These are phyloP conservation scores for Chytriomyces sp. DNA, from an alignment of 192 early-diverging fungal genomes.

Conservation along the genomic window DNA sequence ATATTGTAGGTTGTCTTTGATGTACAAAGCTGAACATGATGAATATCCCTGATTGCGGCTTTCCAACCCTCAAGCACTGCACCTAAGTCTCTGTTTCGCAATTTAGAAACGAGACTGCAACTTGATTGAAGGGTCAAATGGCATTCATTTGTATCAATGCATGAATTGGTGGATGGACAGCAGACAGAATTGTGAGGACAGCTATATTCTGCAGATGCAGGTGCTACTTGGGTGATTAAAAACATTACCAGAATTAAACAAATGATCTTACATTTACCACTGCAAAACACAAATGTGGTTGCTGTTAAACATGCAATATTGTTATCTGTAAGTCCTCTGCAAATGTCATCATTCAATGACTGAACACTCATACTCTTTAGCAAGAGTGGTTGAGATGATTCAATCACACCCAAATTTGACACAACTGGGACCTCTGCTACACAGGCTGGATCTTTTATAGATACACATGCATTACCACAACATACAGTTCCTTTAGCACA, in stretches of 20 bases:
- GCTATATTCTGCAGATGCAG: background rate
- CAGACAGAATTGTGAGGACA: constrained; percentile 3
- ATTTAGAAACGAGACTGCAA: background rate
- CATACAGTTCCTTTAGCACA: constrained; percentile 9
- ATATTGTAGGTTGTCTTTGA: background rate
- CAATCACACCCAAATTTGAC: background rate
- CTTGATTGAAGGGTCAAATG: background rate
- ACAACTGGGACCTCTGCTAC: background rate
- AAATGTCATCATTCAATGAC: background rate
- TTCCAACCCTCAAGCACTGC: too few species aligned
- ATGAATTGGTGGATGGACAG: constrained; percentile 1
- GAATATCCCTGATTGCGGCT: too few species aligned
- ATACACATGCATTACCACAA: constrained; percentile 16
- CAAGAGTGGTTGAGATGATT: background rate
- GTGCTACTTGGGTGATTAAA: background rate
- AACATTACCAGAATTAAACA: too few species aligned
- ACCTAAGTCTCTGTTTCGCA: too few species aligned
- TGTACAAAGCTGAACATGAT: too few species aligned
- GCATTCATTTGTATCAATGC: background rate
- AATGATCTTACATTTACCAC: background rate
- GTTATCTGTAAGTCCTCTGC: constrained; percentile 9
- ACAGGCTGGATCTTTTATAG: background rate
- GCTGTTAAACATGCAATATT: constrained; percentile 21
- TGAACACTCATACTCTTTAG: background rate
- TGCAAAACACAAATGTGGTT: constrained; percentile 32